Percentiles rank a stretch among this genome's conserved stretches.
Evolutionary conservation across 345 rosid genomes (phyloP).

Genomic region (Citrus reticulata): DNA sequence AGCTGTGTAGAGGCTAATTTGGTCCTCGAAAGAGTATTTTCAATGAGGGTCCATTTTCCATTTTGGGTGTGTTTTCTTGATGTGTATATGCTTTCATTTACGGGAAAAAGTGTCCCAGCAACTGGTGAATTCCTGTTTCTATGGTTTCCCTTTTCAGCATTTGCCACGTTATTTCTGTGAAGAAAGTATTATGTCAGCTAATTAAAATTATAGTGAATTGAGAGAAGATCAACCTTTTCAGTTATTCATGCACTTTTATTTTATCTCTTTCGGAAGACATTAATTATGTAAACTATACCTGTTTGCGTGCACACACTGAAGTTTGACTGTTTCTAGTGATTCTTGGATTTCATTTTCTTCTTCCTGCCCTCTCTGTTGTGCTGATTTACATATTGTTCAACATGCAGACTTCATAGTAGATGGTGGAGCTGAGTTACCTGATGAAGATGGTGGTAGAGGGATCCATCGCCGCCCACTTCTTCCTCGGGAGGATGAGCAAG

Average conservation of each 20-base stretch:
- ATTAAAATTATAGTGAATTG: background rate
- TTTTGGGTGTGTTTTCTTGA: background rate
- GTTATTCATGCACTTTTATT: background rate
- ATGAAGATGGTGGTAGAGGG: conserved; percentile 69
- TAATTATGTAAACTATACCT: background rate
- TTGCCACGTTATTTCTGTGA: background rate
- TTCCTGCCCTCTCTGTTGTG: background rate
- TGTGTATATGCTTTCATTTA: background rate
- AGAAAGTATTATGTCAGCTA: background rate
- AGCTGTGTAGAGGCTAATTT: background rate
- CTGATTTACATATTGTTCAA: background rate
- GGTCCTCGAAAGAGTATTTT: background rate
- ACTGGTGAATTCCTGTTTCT: background rate
- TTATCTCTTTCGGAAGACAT: background rate
- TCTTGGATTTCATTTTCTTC: background rate
- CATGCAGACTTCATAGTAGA: conserved; percentile 81
- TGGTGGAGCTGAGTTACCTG: conserved; percentile 70
- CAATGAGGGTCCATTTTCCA: background rate
- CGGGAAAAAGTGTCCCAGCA: background rate
- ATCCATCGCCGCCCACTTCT: conserved; percentile 65
- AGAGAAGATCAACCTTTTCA: background rate
- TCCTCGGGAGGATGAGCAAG: conserved; percentile 76
- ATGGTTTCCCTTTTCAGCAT: background rate
- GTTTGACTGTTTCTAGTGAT: background rate
- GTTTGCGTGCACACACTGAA: background rate